Evolutionary conservation across 116 monocot genomes (phyloP).

Genomic region (Phalaenopsis hybrid): DNA sequence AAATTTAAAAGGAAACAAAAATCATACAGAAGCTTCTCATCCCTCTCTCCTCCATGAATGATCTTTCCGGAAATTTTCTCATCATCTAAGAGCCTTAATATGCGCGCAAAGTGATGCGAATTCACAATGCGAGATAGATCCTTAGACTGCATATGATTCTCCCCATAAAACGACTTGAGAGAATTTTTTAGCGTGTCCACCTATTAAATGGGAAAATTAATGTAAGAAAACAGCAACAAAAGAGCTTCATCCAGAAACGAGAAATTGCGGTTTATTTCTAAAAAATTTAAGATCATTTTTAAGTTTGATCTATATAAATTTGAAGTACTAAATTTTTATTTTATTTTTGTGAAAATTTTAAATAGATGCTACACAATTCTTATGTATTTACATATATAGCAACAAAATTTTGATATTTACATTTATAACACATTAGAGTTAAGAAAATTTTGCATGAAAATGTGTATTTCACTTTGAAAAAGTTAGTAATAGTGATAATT

Average conservation of each 20-base stretch:
- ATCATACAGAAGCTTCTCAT: slow-evolving; percentile 74
- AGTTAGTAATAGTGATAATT: too few relatives aligned
- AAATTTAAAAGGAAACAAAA: not conserved
- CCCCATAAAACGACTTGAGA: slow-evolving; percentile 70
- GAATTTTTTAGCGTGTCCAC: slow-evolving; percentile 49
- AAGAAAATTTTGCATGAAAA: too few relatives aligned
- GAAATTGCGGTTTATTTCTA: too few relatives aligned
- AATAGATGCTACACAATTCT: too few relatives aligned
- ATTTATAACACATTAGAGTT: too few relatives aligned
- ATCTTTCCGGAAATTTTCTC: slow-evolving; percentile 61
- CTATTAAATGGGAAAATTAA: slow-evolving; percentile 20
- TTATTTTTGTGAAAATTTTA: too few relatives aligned
- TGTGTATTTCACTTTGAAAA: too few relatives aligned
- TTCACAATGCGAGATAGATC: slow-evolving; percentile 89
- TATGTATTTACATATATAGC: too few relatives aligned
- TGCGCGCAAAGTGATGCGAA: slow-evolving; percentile 60
- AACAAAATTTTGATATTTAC: too few relatives aligned
- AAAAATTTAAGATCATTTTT: too few relatives aligned
- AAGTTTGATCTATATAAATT: too few relatives aligned
- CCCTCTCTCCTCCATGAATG: slow-evolving; percentile 55
- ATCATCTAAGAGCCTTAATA: slow-evolving; percentile 63
- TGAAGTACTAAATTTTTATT: too few relatives aligned
- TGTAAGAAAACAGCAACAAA: not conserved
- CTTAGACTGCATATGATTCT: slow-evolving; percentile 52
- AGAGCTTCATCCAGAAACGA: not conserved